Base-by-base conservation (phyloP, 2,329 filamentous ascomycete species). In the Corynespora cassiicola region DNA sequence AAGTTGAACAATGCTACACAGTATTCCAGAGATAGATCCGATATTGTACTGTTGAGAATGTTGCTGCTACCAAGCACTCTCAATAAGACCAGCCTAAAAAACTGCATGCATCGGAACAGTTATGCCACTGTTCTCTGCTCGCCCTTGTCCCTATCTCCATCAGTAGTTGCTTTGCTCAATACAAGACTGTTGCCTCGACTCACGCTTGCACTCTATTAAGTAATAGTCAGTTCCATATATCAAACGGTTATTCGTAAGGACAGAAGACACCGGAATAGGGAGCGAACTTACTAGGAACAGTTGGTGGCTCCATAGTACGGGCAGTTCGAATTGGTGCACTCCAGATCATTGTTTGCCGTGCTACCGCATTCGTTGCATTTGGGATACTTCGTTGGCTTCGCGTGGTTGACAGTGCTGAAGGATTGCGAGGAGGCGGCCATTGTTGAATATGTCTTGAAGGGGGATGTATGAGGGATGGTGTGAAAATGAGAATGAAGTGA, bases 311-410 rank as follows among this genome's bases (percentile, higher is more conserved):
- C 10, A 34, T 34, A 23, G 21, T 34, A 34, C 31, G 31, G 31
- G 31, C 31, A 34, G 31, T 16, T 16, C 31, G 20, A 23, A 25
- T 23, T 34, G 31, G 31, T 34, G 31, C 31, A 34, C 31, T 34
- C 31, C 22, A 34, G 20, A 25, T 23, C 22, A 15, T 34, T 16
- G 20, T 25, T 34, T 34, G 31, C 31, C 19, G 31, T 32, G 19
- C 30, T 32, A 32, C 30, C 30, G 30, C 17, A 32, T 21, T 32
- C 19, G 5, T 32, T 19, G 30, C 30, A 32, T n/a, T n/a, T n/a
- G n/a, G n/a, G n/a, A n/a, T n/a, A n/a, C n/a, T n/a, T n/a, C n/a
- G n/a, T n/a, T n/a, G n/a, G n/a, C n/a, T n/a, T n/a, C n/a, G n/a
- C n/a, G 31, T 8, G 28, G 17, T 31, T 31, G 11, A n/a, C 23